Base-by-base conservation (phyloP, 2,329 filamentous ascomycete genomes). In the Aspergillus fischeri region DNA sequence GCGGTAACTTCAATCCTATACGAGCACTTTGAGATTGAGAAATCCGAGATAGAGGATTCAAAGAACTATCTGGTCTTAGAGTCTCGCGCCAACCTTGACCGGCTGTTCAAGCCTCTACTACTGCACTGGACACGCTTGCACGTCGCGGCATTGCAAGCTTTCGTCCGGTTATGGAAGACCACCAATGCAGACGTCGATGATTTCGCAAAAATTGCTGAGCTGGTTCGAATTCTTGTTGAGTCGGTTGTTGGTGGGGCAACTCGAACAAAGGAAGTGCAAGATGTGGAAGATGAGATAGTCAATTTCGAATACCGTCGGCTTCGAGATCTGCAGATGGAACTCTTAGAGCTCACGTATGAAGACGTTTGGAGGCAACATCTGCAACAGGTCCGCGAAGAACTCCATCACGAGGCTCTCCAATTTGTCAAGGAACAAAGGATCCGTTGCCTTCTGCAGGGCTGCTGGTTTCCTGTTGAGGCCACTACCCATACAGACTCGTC, bases 391-490 rank as follows among this genome's bases (percentile, higher is more conserved):
- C 88, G 92, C 35, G 91, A 97, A 54, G 91, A 96, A 72, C 81
- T 97, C 48, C 89, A 91, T 65, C 87, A 93, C 67, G 94, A 99
- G 74, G 92, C 93, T 10, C 78, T 97, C 54, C 91, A 96, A 68
- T 99, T 99, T 69, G 90, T 97, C 75, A 97, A 96, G 75, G 94
- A 99, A 76, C 94, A 99, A 74, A 86, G 94, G 41, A 90, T 97
- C 60, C 84, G 94, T 54, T 97, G 92, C 70, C 79, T 99, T 42
- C 82, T 97, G 3, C 84, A 91, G 64, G 94, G 94, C 6, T 87
- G 89, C 9, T 99, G 94, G 94, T 99, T 97, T 64, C 81, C 84
- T 3, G 76, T 77, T 49, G 73, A 77, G 72, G 78, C 71, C 75
- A 81, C 73, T 73, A 82, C 76, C 63, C 77, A 73, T 67, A 74